Base-by-base conservation (phyloP, 2,329 filamentous ascomycete species). In the Chalaropsis thielavioides region DNA sequence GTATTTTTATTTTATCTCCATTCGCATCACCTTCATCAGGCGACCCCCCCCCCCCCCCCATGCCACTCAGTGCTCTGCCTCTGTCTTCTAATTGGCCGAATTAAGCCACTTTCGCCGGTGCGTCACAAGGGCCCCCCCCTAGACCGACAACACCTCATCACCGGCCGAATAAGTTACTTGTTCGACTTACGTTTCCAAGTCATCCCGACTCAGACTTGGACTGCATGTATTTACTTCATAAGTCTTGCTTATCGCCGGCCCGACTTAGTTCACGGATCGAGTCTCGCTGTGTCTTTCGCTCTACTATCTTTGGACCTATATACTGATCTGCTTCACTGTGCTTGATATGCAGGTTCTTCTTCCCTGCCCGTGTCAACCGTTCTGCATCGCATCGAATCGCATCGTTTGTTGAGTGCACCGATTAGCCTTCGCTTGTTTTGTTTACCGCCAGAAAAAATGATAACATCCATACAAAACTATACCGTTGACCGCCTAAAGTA, bases 361-460 rank as follows among this genome's bases (percentile, higher is more conserved):
- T 38, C 38, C 27, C 31, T 58, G 24, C 3, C 54, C 24, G 24
- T 31, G 27, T 58, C n/a, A 35, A 58, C 19, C 31, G 3, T 58
- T n/a, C 27, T 19, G 7, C 27, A n/a, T 58, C 54, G n/a, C 43
- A 19, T 46, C 43, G 15, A n/a, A 38, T 58, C 17, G 31, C 31
- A 58, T 51, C 19, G 22, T 51, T 24, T 51, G 46, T 38, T 40
- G 38, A 54, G 22, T 40, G 35, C 43, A 62, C 35, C 17, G 38
- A 35, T 59, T 64, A 10, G 35, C 35, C 6, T 38, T 38, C 35
- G 35, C 64, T 51, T 22, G 27, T n/a, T 19, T 49, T 49, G 41
- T 24, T 46, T 62, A 61, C 58, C 62, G 31, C 59, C 62, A 62
- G 49, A 58, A 58, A 56, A 17, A 58, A 67, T 65, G 66, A 67